A percentile compares a stretch with the other conserved stretches of the same genome.
Evolutionary conservation across 169 alveolate genomes (phyloP).

Genomic region (Plasmodium blacklocki): DNA sequence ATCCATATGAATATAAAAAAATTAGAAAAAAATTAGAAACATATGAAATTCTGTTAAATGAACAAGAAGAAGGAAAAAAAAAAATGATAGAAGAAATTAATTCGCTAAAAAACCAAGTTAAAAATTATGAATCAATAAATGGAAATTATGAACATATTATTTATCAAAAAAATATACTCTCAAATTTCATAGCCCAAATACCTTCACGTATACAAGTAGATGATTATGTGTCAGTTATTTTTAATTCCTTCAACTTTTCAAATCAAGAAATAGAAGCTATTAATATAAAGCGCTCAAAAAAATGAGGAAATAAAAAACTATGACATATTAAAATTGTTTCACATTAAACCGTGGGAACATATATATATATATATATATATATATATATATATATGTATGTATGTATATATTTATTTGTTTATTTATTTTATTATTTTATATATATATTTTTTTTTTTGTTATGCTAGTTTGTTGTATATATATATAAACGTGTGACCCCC

Average conservation of each 20-base stretch:
- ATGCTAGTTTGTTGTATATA: no score
- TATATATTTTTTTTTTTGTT: no score
- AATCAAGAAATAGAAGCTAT: slow-evolving; percentile 42
- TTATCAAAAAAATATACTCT: slow-evolving; percentile 59
- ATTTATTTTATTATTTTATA: background rate
- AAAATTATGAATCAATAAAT: slow-evolving; percentile 58
- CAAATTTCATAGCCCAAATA: slow-evolving; percentile 47
- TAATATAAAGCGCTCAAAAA: slow-evolving; percentile 34
- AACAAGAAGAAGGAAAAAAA: slow-evolving; percentile 42
- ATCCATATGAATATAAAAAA: slow-evolving; percentile 71
- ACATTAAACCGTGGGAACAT: no score
- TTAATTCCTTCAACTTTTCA: slow-evolving; percentile 51
- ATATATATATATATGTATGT: slow-evolving; percentile 3
- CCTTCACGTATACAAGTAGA: slow-evolving; percentile 55
- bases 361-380: background rate
- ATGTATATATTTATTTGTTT: background rate
- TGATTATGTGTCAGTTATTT: slow-evolving; percentile 63
- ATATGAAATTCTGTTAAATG: slow-evolving; percentile 35
- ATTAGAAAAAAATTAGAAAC: slow-evolving; percentile 49
- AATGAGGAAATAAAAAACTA: background rate
- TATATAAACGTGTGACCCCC: no score
- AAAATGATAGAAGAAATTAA: slow-evolving; percentile 26
- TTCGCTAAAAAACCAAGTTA: slow-evolving; percentile 28
- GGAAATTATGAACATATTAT: slow-evolving; percentile 62
- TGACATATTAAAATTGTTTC: no score